Base-by-base conservation (phyloP, 495 filamentous ascomycete species). In the Xylaria scruposa region DNA sequence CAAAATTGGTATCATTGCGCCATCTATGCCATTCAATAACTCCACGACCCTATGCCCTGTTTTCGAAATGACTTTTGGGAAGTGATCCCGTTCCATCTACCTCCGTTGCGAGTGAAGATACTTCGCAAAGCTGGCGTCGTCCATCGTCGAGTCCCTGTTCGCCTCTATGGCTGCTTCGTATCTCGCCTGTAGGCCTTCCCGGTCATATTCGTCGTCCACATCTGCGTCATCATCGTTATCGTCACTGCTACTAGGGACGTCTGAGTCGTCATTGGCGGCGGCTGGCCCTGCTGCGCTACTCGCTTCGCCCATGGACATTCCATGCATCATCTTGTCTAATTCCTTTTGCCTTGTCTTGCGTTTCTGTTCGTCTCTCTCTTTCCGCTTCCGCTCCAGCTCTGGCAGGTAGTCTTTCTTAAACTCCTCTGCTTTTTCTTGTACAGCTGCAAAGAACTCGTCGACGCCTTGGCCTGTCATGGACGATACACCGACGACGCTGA, bases 331-430 rank as follows among this genome's bases (percentile, higher is more conserved):
- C 85, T 92, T 93, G 31, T 92, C 91, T 49, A 98, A 83, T 77
- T 98, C 95, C 76, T 91, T 87, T 77, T 97, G 90, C 46, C 93
- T 85, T 68, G 85, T 83, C 69, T 88, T 86, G 29, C 86, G 82
- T 83, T 94, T 95, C 65, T 86, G 86, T 71, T 91, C 86, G 66
- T 97, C 93, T 19, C 92, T 87, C 80, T 94, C 90, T 69, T 90
- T 87, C 75, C 90, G 87, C 78, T 92, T 87, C 64, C 89, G 88
- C 82, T 97, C 94, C 63, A 98, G 87, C 78, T 97, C 97, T 0
- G 96, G 97, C 74, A 90, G 91, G 79, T 99, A 99, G 75, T 98
- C 96, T 36, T 88, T 84, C 80, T 92, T 90, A 76, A 98, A 99
- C 80, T 99, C 97, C 67, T 91, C 85, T 10, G 91, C 90, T 83